Evolutionary conservation across 306 rosid genomes (phyloP), one percentile per base, ranked within the genome.

Genomic region (Echinosophora koreensis): DNA sequence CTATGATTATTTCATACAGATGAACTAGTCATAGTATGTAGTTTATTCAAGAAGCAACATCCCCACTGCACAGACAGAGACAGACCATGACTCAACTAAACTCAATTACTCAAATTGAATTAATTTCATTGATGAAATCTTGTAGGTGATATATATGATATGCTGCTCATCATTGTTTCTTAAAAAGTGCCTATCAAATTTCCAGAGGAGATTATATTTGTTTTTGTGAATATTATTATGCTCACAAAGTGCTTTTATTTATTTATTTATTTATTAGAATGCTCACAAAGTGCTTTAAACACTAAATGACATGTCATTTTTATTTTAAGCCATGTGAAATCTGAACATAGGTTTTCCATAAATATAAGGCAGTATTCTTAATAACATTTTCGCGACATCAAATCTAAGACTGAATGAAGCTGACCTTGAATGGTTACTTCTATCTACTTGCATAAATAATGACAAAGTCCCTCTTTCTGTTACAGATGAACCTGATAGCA

Each of bases 401-500:
- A 18, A 15, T 49, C 35, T 44, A 69, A 37, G 56, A 39, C 56
- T 69, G 54, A 51, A 59, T 59, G 55, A 34, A 75, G 35, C 56
- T 73, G 41, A 65, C 35, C 22, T 62, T 73, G 69, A 68, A 52
- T 65, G 35, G 57, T 38, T 59, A 22, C 44, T 80, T 39, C 37
- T 18, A n/a, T 18, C 27, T 60, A 64, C 73, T 64, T n/a, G 37
- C 30, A 50, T 79, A 28, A 41, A 68, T 0, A 70, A 59, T 67
- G 37, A 80, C 62, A 14, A 4, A 49, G 38, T 78, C 62, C 55
- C 6, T 61, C 44, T 76, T 69, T 87, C 83, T 61, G 61, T 70
- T 78, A 69, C 89, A 96, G 99, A 96, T 96, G 98, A 80, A 88
- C 80, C 88, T 91, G 82, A 92, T 96, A 66, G 91, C 96, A 39